A percentile compares a stretch with the other conserved stretches of the same genome.
Conservation (phyloP, 441 rosid species). For the Omphalea diandra region DNA sequence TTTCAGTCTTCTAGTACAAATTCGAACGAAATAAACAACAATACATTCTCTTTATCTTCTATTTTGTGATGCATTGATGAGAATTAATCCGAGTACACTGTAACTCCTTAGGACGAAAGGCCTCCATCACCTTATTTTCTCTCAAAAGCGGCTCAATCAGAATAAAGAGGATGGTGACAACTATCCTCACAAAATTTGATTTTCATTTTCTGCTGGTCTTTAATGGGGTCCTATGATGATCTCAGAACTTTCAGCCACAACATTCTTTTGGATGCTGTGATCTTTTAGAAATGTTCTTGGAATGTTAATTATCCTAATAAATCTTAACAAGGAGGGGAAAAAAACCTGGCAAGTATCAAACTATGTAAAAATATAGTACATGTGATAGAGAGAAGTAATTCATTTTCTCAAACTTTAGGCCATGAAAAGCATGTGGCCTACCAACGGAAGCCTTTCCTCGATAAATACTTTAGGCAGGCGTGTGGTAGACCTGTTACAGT, state of each 20-base stretch:
- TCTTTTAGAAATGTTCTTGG: constrained; percentile 30
- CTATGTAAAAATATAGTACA: background rate
- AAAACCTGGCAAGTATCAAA: background rate
- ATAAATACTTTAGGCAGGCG: constrained; percentile 42
- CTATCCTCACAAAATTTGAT: too few relatives aligned
- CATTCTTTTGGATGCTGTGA: constrained; percentile 15
- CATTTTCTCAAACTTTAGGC: constrained; percentile 7
- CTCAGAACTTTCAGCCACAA: background rate
- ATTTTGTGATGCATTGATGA: too few relatives aligned
- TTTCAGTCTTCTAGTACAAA: too few relatives aligned
- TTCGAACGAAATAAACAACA: too few relatives aligned
- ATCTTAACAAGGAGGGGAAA: background rate
- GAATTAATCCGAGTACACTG: too few relatives aligned
- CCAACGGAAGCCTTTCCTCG: constrained; percentile 44
- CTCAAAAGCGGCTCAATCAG: too few relatives aligned
- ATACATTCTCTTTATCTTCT: too few relatives aligned
- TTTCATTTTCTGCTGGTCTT: background rate
- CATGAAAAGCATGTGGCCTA: constrained; percentile 74
- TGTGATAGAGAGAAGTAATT: background rate
- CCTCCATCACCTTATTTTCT: too few relatives aligned
- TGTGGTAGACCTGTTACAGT: constrained; percentile 72
- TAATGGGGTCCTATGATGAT: background rate
- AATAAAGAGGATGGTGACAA: too few relatives aligned
- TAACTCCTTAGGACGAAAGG: too few relatives aligned
- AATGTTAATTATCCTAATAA: constrained; percentile 18